These are phyloP conservation scores for Dendrobium nobile DNA, from an alignment of 106 monocot species.

Conservation along the genomic window DNA sequence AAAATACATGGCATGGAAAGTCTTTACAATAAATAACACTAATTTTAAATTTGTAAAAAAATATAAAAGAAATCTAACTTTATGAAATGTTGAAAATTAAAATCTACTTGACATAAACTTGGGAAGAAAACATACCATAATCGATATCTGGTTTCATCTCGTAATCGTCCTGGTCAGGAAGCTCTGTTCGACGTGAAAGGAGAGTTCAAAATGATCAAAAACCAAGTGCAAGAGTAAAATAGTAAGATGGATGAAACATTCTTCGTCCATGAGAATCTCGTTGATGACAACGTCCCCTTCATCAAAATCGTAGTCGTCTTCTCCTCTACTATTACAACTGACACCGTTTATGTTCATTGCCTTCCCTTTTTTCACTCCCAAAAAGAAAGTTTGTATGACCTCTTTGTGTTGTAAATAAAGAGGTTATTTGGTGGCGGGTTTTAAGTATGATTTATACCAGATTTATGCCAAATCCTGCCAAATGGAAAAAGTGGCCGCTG, in stretches of 20 bases:
- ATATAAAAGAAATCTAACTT: too few relatives aligned
- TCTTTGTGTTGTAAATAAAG: too few relatives aligned
- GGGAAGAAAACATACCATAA: slow-evolving; percentile 8
- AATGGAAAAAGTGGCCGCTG: too few relatives aligned
- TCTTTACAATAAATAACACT: too few relatives aligned
- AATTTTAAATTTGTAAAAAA: too few relatives aligned
- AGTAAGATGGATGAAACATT: slow-evolving; percentile 25
- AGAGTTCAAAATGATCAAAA: background rate
- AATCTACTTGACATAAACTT: background rate
- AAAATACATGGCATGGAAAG: too few relatives aligned
- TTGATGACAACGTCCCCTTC: slow-evolving; percentile 66
- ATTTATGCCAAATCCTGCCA: too few relatives aligned
- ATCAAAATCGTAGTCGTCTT: slow-evolving; percentile 19
- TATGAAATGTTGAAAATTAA: background rate
- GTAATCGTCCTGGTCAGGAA: slow-evolving; percentile 65
- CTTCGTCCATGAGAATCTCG: slow-evolving; percentile 74
- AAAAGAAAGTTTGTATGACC: background rate
- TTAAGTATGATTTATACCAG: too few relatives aligned
- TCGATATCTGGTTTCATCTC: slow-evolving; percentile 35
- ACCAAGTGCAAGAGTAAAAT: background rate
- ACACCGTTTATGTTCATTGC: slow-evolving; percentile 23
- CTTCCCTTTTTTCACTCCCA: background rate
- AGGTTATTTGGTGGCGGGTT: too few relatives aligned
- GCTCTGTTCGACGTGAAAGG: slow-evolving; percentile 25
- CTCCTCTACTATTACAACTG: background rate